Evolutionary conservation across 176 grass and related monocot genomes (phyloP).

Genomic region (Areca catechu): DNA sequence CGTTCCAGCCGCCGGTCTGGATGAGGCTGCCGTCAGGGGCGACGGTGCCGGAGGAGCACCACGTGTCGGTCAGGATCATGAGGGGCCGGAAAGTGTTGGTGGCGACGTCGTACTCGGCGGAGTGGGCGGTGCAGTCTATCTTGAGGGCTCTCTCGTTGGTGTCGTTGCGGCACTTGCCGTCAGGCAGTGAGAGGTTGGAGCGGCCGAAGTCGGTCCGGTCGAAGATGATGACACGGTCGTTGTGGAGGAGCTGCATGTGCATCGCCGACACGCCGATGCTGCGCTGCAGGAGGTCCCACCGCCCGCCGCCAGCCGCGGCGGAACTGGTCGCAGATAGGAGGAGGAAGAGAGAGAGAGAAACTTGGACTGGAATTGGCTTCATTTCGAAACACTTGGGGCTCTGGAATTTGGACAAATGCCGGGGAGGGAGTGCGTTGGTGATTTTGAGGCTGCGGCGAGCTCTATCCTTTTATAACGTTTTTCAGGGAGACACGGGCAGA

Average conservation of each 20-base stretch:
- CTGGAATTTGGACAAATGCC: too few species aligned
- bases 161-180: constrained; percentile 46
- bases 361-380: not conserved
- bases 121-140: constrained; percentile 64
- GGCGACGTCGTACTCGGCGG: constrained; percentile 46
- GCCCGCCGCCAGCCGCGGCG: constrained; percentile 9
- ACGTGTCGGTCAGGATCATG: constrained; percentile 54
- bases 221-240: constrained; percentile 65
- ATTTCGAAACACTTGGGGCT: too few species aligned
- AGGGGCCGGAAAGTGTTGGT: constrained; percentile 44
- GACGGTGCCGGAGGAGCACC: constrained; percentile 76
- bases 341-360: constrained; percentile 4
- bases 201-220: constrained; percentile 66
- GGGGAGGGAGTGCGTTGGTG: too few species aligned
- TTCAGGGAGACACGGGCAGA: too few species aligned
- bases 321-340: not conserved
- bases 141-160: constrained; percentile 34
- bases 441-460: too few species aligned
- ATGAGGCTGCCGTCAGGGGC: constrained; percentile 54
- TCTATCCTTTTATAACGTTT: too few species aligned
- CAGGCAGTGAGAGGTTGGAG: constrained; percentile 64
- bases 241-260: constrained; percentile 92
- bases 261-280: constrained; percentile 80
- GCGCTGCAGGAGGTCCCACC: constrained; percentile 59
- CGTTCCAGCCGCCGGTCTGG: constrained; percentile 80